A percentile compares a stretch with the other conserved stretches of the same genome.
phyloP scores from a whole-genome alignment of 371 early-diverging fungal species.

The Mortierella sp. region DNA sequence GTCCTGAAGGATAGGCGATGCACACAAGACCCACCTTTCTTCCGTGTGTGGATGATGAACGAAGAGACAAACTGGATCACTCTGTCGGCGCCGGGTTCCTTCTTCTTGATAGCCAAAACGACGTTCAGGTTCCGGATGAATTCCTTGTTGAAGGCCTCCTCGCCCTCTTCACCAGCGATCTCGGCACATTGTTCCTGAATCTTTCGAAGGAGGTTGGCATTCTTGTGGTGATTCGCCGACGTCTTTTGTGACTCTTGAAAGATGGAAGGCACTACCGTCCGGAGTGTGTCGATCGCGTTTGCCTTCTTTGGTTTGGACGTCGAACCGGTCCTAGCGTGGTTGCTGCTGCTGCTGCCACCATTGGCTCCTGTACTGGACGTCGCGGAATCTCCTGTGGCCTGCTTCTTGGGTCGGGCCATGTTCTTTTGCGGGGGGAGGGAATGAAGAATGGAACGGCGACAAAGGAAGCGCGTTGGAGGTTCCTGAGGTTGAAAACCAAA shows the following conservation, averaged over 20 bases:
- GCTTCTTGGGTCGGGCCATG: slow-evolving; percentile 39
- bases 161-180: slow-evolving; percentile 63
- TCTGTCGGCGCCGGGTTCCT: slow-evolving; percentile 78
- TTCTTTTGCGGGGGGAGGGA: background rate
- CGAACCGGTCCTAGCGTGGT: slow-evolving; percentile 2
- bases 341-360: slow-evolving; percentile 9
- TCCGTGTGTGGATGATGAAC: slow-evolving; percentile 78
- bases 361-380: too few relatives aligned
- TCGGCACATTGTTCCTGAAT: slow-evolving; percentile 73
- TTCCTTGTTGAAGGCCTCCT: slow-evolving; percentile 72
- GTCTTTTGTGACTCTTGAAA: slow-evolving; percentile 84
- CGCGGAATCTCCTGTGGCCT: slow-evolving; percentile 1
- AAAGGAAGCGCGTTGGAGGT: too few relatives aligned
- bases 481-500: too few relatives aligned
- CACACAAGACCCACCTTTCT: slow-evolving; percentile 68
- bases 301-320: slow-evolving; percentile 24
- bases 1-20: too few relatives aligned
- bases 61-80: slow-evolving; percentile 79
- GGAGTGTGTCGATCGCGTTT: slow-evolving; percentile 35
- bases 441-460: too few relatives aligned
- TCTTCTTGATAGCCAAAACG: slow-evolving; percentile 76
- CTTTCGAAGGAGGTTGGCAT: slow-evolving; percentile 80
- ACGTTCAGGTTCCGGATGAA: slow-evolving; percentile 80
- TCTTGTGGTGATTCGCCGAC: slow-evolving; percentile 73
- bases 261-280: slow-evolving; percentile 64